Evolutionary conservation across 306 rosid genomes (phyloP).

Genomic region (Vigna radiata): DNA sequence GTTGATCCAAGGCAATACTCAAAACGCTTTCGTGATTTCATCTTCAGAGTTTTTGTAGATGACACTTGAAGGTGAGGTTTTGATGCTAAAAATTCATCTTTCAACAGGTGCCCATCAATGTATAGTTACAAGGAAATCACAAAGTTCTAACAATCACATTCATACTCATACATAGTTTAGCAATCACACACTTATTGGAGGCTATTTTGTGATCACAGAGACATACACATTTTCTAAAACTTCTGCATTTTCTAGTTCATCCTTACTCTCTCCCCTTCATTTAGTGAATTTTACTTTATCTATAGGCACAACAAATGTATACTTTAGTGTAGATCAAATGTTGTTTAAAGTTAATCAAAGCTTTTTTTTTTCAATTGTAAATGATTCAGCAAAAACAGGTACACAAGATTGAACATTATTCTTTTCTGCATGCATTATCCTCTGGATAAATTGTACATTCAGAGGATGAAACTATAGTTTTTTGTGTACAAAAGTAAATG

Average conservation of each 20-base stretch:
- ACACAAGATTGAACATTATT: constrained; percentile 1
- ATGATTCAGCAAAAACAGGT: constrained; percentile 38
- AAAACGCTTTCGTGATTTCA: constrained; percentile 90
- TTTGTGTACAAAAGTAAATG: no score
- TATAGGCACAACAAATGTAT: constrained; percentile 44
- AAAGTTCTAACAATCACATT: constrained; percentile 45
- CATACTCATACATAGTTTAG: constrained; percentile 5
- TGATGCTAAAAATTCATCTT: constrained; percentile 49
- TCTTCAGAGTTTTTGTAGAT: constrained; percentile 88
- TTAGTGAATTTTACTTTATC: constrained; percentile 23
- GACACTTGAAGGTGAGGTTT: constrained; percentile 62
- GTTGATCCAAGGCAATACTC: constrained; percentile 98
- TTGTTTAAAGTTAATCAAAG: constrained; percentile 34
- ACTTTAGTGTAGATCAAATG: constrained; percentile 49
- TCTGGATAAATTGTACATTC: background rate
- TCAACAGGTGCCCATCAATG: constrained; percentile 49
- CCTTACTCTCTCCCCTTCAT: background rate
- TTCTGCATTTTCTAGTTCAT: constrained; percentile 11
- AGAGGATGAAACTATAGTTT: no score
- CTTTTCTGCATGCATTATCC: constrained; percentile 9
- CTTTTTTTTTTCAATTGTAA: constrained; percentile 43
- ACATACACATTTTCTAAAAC: background rate
- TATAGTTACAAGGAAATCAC: constrained; percentile 52
- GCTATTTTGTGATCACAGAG: no score
- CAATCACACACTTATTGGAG: no score